phyloP scores from a whole-genome alignment of 306 rosid species.

The Prunus armeniaca region DNA sequence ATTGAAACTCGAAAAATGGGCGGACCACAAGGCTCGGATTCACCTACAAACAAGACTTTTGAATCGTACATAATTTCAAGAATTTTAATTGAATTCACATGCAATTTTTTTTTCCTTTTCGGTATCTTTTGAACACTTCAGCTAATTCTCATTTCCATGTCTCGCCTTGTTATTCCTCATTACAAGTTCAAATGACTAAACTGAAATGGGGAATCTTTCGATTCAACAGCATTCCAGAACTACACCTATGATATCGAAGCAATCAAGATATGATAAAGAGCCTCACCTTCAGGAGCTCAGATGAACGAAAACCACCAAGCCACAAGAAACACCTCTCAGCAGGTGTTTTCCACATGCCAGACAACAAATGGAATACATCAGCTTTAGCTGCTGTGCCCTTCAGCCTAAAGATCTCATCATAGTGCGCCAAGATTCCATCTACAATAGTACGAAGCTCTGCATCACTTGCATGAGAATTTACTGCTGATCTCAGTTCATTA shows the following conservation, averaged over 20 bases:
- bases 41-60: not conserved
- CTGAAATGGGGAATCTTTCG: not conserved
- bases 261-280: not conserved
- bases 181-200: not conserved
- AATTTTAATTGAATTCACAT: not conserved
- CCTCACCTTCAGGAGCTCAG: slow-evolving; percentile 90
- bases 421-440: slow-evolving; percentile 76
- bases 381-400: slow-evolving; percentile 87
- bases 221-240: not conserved
- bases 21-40: not conserved
- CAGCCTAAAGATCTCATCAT: slow-evolving; percentile 81
- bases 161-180: not conserved
- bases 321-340: slow-evolving; percentile 95
- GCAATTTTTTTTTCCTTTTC: not conserved
- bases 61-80: not conserved
- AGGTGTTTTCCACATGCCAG: slow-evolving; percentile 99
- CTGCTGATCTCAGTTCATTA: slow-evolving; percentile 92
- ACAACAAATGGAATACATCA: slow-evolving; percentile 92
- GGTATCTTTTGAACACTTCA: not conserved
- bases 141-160: not conserved
- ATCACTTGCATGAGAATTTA: slow-evolving; percentile 93
- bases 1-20: not conserved
- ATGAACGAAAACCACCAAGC: slow-evolving; percentile 97
- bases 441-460: slow-evolving; percentile 91
- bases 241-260: not conserved